Percentiles rank a stretch among this genome's conserved stretches.
Evolutionary conservation across 352 stramenopile species (phyloP).

Genomic region (Hyaloperonospora brassicae): DNA sequence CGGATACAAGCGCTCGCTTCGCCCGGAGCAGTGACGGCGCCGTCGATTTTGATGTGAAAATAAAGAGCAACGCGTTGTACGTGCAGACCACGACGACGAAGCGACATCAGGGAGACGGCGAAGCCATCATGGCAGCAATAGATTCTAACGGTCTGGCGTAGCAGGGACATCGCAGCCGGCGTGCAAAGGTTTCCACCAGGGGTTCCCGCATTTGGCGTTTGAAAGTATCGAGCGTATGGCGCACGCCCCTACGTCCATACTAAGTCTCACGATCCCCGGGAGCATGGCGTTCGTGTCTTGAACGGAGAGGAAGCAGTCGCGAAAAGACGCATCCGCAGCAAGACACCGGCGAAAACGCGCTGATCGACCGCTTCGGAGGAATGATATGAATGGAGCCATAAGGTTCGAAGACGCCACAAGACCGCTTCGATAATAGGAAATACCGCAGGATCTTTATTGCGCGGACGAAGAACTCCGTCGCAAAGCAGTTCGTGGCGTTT

Average conservation of each 20-base stretch:
- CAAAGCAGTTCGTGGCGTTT: constrained; percentile 9
- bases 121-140: too few relatives aligned
- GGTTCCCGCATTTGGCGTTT: neutral
- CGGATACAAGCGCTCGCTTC: neutral
- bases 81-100: neutral
- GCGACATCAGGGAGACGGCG: too few relatives aligned
- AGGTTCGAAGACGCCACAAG: neutral
- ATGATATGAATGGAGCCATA: neutral
- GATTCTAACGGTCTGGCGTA: neutral
- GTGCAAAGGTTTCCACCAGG: neutral
- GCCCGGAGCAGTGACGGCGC: neutral
- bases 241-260: neutral
- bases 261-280: neutral
- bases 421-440: neutral
- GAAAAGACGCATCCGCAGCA: neutral
- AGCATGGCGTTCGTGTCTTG: neutral
- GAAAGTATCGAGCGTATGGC: neutral
- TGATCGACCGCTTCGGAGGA: neutral
- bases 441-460: neutral
- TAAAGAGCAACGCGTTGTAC: neutral
- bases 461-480: constrained; percentile 6
- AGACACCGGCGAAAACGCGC: neutral
- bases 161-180: neutral
- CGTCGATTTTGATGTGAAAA: neutral
- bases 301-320: neutral